Percentiles rank a stretch among this genome's conserved stretches.
Evolutionary conservation across 1,139 yeast genomes (phyloP).

Genomic region (Suhomyces anneliseae): DNA sequence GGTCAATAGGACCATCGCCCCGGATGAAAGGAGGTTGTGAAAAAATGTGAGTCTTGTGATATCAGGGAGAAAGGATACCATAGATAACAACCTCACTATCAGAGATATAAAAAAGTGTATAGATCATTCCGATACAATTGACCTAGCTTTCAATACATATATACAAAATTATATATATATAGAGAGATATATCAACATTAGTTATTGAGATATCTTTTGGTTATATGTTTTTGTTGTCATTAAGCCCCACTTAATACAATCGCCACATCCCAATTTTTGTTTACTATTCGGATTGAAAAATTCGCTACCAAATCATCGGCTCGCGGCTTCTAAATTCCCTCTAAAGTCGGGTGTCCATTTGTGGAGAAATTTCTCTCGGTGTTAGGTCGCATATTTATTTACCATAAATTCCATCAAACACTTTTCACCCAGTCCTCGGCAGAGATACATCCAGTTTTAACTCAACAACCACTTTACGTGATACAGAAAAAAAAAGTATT

Average conservation of each 20-base stretch:
- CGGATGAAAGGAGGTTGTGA: background rate
- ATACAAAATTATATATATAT: too few relatives aligned
- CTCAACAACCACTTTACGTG: too few relatives aligned
- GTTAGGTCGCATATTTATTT: conserved; percentile 5
- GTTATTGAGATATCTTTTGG: too few relatives aligned
- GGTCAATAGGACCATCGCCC: background rate
- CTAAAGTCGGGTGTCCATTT: conserved; percentile 1
- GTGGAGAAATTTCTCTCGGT: conserved; percentile 7
- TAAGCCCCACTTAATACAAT: too few relatives aligned
- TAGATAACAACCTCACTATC: too few relatives aligned
- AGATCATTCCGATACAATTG: too few relatives aligned
- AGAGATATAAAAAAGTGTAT: too few relatives aligned
- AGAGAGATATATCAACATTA: too few relatives aligned
- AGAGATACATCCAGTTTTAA: background rate
- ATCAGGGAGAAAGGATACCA: too few relatives aligned
- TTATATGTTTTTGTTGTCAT: too few relatives aligned
- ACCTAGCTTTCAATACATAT: too few relatives aligned
- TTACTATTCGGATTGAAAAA: background rate
- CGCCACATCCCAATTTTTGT: background rate
- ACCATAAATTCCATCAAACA: background rate
- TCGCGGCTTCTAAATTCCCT: conserved; percentile 2
- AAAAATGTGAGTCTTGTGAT: background rate
- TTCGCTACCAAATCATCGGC: background rate
- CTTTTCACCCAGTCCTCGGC: background rate
- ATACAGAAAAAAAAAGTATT: too few relatives aligned